phyloP scores from a whole-genome alignment of 2,329 filamentous ascomycete species.

The Fusarium continuum region DNA sequence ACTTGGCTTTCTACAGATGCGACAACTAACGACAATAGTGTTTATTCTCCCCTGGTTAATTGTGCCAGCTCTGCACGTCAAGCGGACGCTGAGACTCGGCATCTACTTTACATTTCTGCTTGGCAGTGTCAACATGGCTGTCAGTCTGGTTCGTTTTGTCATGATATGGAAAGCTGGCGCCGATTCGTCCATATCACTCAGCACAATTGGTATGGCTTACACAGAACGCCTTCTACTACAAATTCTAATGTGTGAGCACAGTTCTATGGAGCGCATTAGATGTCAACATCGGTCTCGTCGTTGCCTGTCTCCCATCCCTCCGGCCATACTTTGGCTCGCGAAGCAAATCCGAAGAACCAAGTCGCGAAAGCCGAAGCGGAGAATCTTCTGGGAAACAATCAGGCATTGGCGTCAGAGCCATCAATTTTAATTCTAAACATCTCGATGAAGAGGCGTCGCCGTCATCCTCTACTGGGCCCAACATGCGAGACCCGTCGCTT shows the following conservation, averaged over 20 bases:
- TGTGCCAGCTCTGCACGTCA: constrained; percentile 10
- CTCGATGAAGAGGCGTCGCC: neutral
- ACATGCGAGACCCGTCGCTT: neutral
- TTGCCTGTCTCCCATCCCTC: constrained; percentile 30
- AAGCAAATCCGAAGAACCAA: neutral
- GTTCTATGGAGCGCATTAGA: constrained; percentile 27
- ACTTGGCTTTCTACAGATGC: fast-evolving
- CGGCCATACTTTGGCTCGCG: constrained; percentile 31
- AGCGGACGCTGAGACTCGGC: constrained; percentile 3
- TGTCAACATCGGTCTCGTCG: constrained; percentile 28
- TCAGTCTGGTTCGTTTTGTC: constrained; percentile 24
- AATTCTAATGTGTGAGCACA: neutral
- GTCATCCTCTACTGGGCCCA: neutral
- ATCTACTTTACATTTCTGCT: constrained; percentile 33
- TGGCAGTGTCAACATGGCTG: constrained; percentile 26
- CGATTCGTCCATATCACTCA: constrained; percentile 14
- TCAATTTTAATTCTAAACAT: neutral
- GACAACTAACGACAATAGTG: neutral
- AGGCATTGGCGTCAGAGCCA: neutral
- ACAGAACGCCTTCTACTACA: fast-evolving
- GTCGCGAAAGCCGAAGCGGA: neutral
- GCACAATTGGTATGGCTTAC: constrained; percentile 7
- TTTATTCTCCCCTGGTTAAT: constrained; percentile 32
- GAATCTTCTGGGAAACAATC: neutral
- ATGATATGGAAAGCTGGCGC: constrained; percentile 15